phyloP scores from a whole-genome alignment of 768 basidiomycete genomes.

The Rhodosporidiobolus odoratus region DNA sequence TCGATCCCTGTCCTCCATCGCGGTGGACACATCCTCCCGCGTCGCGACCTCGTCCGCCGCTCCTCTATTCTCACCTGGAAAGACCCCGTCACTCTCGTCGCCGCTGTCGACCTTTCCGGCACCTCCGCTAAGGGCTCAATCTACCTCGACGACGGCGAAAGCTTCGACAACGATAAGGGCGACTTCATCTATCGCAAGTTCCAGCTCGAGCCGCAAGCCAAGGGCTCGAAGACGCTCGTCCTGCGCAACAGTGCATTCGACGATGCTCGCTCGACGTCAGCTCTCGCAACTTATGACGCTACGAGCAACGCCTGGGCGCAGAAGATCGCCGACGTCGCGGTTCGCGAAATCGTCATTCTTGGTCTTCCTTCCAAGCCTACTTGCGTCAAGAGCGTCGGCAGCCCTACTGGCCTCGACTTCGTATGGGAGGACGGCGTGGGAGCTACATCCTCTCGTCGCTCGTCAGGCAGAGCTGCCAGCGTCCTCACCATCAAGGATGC shows the following conservation, averaged over 20 bases:
- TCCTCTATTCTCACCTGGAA: conserved; percentile 79
- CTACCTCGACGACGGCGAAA: conserved; percentile 90
- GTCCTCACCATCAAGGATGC: conserved; percentile 59
- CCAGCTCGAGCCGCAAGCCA: conserved; percentile 52
- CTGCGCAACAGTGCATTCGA: conserved; percentile 51
- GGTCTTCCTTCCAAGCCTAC: conserved; percentile 64
- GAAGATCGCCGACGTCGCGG: conserved; percentile 62
- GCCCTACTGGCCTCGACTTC: conserved; percentile 59
- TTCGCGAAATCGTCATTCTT: conserved; percentile 75
- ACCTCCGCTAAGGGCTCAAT: conserved; percentile 72
- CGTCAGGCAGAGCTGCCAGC: conserved; percentile 52
- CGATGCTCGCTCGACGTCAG: neutral
- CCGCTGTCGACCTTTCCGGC: conserved; percentile 59
- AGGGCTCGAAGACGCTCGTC: conserved; percentile 50
- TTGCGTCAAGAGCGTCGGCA: conserved; percentile 52
- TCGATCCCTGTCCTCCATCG: conserved; percentile 79
- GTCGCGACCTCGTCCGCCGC: conserved; percentile 78
- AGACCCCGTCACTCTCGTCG: conserved; percentile 87
- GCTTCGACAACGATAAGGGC: conserved; percentile 68
- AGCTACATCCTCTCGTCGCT: conserved; percentile 47
- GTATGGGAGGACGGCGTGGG: conserved; percentile 60
- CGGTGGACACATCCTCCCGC: conserved; percentile 83
- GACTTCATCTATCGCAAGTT: conserved; percentile 80
- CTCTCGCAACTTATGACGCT: conserved; percentile 50
- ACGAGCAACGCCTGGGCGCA: conserved; percentile 62